Evolutionary conservation across 441 rosid genomes (phyloP).

Genomic region (Corymbia calophylla): DNA sequence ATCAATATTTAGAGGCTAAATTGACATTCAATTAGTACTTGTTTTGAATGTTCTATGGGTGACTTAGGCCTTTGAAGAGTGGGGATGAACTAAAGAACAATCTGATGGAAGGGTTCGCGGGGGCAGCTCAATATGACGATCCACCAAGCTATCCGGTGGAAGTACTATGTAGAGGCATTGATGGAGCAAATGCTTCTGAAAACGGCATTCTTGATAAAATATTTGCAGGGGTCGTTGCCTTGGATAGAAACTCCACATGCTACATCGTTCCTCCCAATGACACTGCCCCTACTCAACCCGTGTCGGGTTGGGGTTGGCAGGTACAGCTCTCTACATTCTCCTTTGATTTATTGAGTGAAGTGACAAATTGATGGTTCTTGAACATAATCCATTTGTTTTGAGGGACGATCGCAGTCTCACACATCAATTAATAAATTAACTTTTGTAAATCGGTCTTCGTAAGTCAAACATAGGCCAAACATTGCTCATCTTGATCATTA

Average conservation of each 20-base stretch:
- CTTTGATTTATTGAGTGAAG: not conserved
- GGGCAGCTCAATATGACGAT: conserved; percentile 7
- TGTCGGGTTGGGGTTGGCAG: conserved; percentile 23
- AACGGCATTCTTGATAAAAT: conserved; percentile 7
- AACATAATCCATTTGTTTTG: not conserved
- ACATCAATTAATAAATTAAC: not conserved
- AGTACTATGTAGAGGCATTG: conserved; percentile 5
- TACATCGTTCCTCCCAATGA: not conserved
- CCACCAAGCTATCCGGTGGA: conserved; percentile 2
- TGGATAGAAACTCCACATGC: not conserved
- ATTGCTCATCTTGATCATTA: not conserved
- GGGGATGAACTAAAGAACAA: not conserved
- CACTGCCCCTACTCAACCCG: conserved; percentile 4
- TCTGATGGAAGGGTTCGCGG: not conserved
- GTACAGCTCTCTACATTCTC: not conserved
- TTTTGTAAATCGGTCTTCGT: not conserved
- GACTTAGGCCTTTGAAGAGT: not conserved
- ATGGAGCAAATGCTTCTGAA: not conserved
- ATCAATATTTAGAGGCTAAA: not conserved
- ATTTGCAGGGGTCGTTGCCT: conserved; percentile 12
- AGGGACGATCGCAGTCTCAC: not conserved
- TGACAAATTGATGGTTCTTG: not conserved
- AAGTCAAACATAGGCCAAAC: not conserved
- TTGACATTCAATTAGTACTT: not conserved
- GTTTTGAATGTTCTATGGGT: not conserved